A percentile compares a stretch with the other conserved stretches of the same genome.
Evolutionary conservation across 805 yeast genomes (phyloP).

Genomic region (Metschnikowia orientalis): DNA sequence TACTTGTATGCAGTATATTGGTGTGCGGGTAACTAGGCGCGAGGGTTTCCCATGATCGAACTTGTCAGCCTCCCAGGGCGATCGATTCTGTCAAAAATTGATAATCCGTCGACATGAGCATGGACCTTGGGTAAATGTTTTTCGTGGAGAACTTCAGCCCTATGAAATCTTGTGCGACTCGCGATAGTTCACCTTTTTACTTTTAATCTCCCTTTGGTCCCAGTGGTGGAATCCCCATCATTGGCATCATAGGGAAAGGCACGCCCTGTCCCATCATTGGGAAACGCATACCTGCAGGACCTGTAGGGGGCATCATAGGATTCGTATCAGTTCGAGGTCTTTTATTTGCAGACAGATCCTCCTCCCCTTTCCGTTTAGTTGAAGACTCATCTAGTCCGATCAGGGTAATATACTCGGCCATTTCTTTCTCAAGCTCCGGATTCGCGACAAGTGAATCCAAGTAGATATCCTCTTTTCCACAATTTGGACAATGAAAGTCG

Average conservation of each 20-base stretch:
- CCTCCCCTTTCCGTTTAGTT: slow-evolving; percentile 11
- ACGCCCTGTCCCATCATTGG: slow-evolving; percentile 15
- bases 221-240: slow-evolving; percentile 18
- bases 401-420: slow-evolving; percentile 47
- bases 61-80: slow-evolving; percentile 3
- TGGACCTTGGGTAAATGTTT: no score
- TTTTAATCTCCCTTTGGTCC: no score
- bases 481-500: slow-evolving; percentile 89
- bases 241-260: slow-evolving; percentile 19
- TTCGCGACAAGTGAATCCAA: slow-evolving; percentile 69
- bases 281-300: slow-evolving; percentile 14
- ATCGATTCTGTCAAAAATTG: slow-evolving; percentile 1
- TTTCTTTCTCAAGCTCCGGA: slow-evolving; percentile 50
- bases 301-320: slow-evolving; percentile 10
- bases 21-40: slow-evolving; percentile 16
- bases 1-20: no score
- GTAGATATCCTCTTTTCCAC: slow-evolving; percentile 67
- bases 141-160: no score
- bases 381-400: slow-evolving; percentile 35
- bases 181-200: no score
- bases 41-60: slow-evolving; percentile 1
- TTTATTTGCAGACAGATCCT: slow-evolving; percentile 22
- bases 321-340: slow-evolving; percentile 21
- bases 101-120: no score
- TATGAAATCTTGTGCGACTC: no score